These are phyloP conservation scores for Phytopythium ostracodes DNA, from an alignment of 352 stramenopile species.

Conservation along the genomic window DNA sequence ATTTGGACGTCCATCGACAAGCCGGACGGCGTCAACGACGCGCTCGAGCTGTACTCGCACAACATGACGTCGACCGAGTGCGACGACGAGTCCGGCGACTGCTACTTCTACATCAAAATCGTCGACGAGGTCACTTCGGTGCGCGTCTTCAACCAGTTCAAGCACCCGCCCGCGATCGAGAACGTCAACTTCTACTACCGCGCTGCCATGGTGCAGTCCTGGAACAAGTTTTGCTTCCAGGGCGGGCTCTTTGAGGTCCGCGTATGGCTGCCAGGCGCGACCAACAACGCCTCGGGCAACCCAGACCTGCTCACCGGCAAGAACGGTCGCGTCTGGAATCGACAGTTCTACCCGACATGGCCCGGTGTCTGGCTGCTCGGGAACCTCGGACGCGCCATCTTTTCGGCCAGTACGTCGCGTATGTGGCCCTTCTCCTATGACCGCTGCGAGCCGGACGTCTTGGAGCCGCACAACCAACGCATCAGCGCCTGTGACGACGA, in stretches of 20 bases:
- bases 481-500: constrained; percentile 79
- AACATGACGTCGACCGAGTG: constrained; percentile 41
- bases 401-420: constrained; percentile 85
- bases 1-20: constrained; percentile 88
- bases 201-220: constrained; percentile 84
- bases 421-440: constrained; percentile 95
- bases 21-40: constrained; percentile 82
- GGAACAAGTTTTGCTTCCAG: constrained; percentile 94
- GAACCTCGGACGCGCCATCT: constrained; percentile 91
- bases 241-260: constrained; percentile 87
- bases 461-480: constrained; percentile 29
- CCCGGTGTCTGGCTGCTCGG: constrained; percentile 57
- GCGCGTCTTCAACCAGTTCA: constrained; percentile 28
- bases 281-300: constrained; percentile 37
- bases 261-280: constrained; percentile 84
- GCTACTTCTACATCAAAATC: constrained; percentile 30
- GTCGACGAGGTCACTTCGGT: constrained; percentile 17
- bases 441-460: constrained; percentile 62
- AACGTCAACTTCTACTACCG: constrained; percentile 26
- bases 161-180: constrained; percentile 16
- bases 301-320: constrained; percentile 28
- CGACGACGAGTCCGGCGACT: constrained; percentile 18
- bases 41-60: constrained; percentile 87
- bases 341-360: constrained; percentile 44
- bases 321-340: constrained; percentile 40